Conservation (phyloP, 2,329 filamentous ascomycete species). For the Didymella pinodella region DNA sequence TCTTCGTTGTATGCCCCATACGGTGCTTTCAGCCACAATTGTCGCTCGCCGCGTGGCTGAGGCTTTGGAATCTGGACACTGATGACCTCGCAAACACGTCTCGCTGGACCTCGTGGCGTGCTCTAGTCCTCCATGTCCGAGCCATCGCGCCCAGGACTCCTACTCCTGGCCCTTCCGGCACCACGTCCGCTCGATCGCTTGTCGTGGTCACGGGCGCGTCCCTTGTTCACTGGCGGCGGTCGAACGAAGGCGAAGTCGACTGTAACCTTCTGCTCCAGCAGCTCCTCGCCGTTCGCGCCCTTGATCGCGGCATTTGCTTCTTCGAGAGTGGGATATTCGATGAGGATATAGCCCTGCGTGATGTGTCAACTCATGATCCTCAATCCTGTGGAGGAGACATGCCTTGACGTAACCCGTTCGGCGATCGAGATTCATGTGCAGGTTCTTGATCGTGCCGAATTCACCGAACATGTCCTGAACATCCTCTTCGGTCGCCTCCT, state of each 20-base stretch:
- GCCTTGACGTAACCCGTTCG: slow-evolving; percentile 89
- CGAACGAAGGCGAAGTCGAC: slow-evolving; percentile 89
- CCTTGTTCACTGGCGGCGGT: slow-evolving; percentile 69
- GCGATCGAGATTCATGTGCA: slow-evolving; percentile 83
- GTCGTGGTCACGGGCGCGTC: slow-evolving; percentile 44
- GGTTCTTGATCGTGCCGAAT: slow-evolving; percentile 85
- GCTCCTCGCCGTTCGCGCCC: slow-evolving; percentile 76
- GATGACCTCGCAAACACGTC: background rate
- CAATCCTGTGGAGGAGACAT: slow-evolving; percentile 5
- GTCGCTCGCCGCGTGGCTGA: background rate
- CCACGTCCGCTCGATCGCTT: slow-evolving; percentile 43
- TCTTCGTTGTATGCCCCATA: background rate
- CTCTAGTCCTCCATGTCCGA: slow-evolving; percentile 44
- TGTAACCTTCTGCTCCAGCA: slow-evolving; percentile 80
- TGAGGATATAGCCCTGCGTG: slow-evolving; percentile 78
- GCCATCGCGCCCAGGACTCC: slow-evolving; percentile 53
- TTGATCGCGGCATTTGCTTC: slow-evolving; percentile 85
- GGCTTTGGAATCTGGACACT: background rate
- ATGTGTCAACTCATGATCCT: slow-evolving; percentile 21
- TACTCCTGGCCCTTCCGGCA: slow-evolving; percentile 51
- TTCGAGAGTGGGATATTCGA: slow-evolving; percentile 80
- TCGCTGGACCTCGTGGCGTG: background rate
- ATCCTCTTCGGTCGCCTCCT: slow-evolving; percentile 85
- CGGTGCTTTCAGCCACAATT: background rate
- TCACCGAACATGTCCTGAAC: slow-evolving; percentile 83